These are phyloP conservation scores for Coprinopsis strossmayeri DNA, from an alignment of 768 basidiomycete species.

Conservation along the genomic window DNA sequence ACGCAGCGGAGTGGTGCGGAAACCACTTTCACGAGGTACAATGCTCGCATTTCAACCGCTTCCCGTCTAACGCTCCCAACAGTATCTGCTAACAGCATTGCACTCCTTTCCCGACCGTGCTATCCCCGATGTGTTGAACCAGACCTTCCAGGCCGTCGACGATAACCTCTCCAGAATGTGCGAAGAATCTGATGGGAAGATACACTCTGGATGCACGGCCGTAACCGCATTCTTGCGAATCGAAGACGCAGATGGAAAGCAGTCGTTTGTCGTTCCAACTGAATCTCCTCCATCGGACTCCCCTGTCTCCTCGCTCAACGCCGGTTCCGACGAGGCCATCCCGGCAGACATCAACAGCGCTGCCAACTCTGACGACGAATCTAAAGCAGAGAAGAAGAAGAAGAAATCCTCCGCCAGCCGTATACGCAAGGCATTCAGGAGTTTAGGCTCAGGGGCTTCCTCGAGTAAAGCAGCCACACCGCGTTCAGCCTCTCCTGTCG, in stretches of 20 bases:
- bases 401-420: constrained; percentile 41
- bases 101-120: constrained; percentile 47
- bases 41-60: not conserved
- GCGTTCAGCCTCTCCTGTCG: constrained; percentile 28
- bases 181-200: constrained; percentile 83
- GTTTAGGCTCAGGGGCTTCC: constrained; percentile 35
- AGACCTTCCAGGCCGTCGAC: constrained; percentile 94
- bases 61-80: constrained; percentile 4
- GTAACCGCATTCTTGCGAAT: constrained; percentile 93
- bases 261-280: constrained; percentile 50
- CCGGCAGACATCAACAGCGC: constrained; percentile 35
- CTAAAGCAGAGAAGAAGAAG: constrained; percentile 34
- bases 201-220: constrained; percentile 95
- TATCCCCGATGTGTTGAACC: constrained; percentile 86
- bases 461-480: constrained; percentile 24
- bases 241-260: constrained; percentile 72
- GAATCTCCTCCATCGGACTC: constrained; percentile 24
- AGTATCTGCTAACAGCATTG: constrained; percentile 63
- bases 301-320: constrained; percentile 25
- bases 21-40: constrained; percentile 86
- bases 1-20: constrained; percentile 99
- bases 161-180: constrained; percentile 74
- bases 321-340: constrained; percentile 26
- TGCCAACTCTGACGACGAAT: constrained; percentile 26
- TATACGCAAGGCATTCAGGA: constrained; percentile 50